Base-by-base conservation (phyloP, 1,284 basidiomycete species). In the Inonotus hispidus region DNA sequence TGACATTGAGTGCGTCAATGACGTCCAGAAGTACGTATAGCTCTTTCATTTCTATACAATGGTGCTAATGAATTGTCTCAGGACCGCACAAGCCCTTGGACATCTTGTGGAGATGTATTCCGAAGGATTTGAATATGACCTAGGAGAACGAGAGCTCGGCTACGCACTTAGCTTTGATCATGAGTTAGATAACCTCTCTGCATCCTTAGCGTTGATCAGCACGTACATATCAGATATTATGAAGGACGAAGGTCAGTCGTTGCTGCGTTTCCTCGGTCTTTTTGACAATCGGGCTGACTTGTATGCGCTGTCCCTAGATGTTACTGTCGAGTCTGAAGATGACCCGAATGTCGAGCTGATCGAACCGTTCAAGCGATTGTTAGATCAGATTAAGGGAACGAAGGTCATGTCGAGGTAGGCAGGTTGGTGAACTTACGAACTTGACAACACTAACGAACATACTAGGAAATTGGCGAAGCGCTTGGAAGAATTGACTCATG, bases 131-230 rank as follows among this genome's bases (percentile, higher is more conserved):
- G 86, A 90, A n/a, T 82, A 87, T 53, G 95, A 96, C 71, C 74
- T 95, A 8, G 92, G 87, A 11, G 95, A 98, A 75, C 83, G 89
- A 29, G 92, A 96, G 72, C 77, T 94, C n/a, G 91, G 91, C 4
- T 87, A 90, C 68, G 84, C 89, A 1, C 74, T 86, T 47, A 82
- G 85, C 14, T 86, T 95, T 67, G 95, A 98, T 69, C 82, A 87
- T 64, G 95, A 98, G 72, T 79, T 98, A 7, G 95, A 98, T 71
- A 90, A 91, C 71, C 94, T 97, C 71, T 85, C 91, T 27, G 93
- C 93, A 7, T 92, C 93, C 1, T 83, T 96, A 56, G 92, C 91
- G 1, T 82, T 95, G 63, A 86, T 90, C 38, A 92, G 93, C 76
- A 93, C 93, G 3, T 86, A 88, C 3, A 82, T 97, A n/a, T 77